Evolutionary conservation across 495 filamentous ascomycete species (phyloP).

Genomic region (Daldinia loculata): DNA sequence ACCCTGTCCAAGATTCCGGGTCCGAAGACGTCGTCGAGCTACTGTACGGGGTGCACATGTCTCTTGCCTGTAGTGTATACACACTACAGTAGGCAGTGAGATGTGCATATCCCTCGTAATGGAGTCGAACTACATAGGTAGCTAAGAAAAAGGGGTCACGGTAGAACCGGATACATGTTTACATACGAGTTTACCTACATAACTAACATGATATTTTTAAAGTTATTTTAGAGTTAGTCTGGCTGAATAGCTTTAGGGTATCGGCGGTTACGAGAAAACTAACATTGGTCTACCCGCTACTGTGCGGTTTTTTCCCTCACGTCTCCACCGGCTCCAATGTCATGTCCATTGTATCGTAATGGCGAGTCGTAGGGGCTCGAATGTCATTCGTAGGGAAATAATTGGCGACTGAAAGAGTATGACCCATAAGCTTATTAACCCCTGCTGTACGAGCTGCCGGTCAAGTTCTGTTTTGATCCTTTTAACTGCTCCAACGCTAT

Average conservation of each 20-base stretch:
- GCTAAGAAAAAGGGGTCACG: background rate
- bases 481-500: background rate
- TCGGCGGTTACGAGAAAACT: slow-evolving; percentile 30
- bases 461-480: background rate
- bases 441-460: background rate
- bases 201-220: background rate
- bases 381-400: slow-evolving; percentile 27
- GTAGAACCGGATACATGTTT: background rate
- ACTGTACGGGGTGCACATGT: background rate
- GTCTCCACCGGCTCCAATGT: slow-evolving; percentile 31
- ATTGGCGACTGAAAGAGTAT: slow-evolving; percentile 27
- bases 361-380: slow-evolving; percentile 27
- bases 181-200: slow-evolving; percentile 4
- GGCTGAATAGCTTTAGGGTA: slow-evolving; percentile 17
- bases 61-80: background rate
- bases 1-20: slow-evolving; percentile 19
- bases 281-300: slow-evolving; percentile 39
- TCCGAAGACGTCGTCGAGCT: slow-evolving; percentile 6
- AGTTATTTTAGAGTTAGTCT: slow-evolving; percentile 22
- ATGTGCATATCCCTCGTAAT: slow-evolving; percentile 4
- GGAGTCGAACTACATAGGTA: background rate
- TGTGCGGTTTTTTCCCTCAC: slow-evolving; percentile 27
- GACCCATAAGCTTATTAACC: slow-evolving; percentile 20
- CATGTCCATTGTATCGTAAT: slow-evolving; percentile 22
- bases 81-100: slow-evolving; percentile 4